These are phyloP conservation scores for Suillus subluteus DNA, from an alignment of 768 basidiomycete species.

Conservation along the genomic window DNA sequence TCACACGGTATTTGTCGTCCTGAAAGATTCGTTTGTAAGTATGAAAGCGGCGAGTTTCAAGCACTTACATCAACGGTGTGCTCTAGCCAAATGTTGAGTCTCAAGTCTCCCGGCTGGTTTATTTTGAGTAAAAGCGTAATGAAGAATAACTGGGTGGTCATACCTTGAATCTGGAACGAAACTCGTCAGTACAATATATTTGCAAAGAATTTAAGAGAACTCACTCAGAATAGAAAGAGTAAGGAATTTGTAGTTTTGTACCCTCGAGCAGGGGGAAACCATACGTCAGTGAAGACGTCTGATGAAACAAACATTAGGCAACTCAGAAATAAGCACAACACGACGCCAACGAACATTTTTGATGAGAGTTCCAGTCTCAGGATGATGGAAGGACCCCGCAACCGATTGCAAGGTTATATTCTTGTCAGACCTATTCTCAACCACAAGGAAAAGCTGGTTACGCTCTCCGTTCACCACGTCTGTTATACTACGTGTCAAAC, in stretches of 20 bases:
- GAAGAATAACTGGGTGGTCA: neutral
- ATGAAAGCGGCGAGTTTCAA: neutral
- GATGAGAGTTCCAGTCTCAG: constrained; percentile 62
- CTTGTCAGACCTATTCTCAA: constrained; percentile 77
- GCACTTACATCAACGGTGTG: constrained; percentile 60
- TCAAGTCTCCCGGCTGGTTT: constrained; percentile 71
- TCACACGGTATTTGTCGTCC: constrained; percentile 62
- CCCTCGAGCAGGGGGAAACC: constrained; percentile 55
- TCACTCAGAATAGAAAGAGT: constrained; percentile 81
- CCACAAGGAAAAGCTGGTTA: constrained; percentile 62
- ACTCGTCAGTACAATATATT: constrained; percentile 18
- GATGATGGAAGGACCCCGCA: constrained; percentile 68
- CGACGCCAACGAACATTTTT: constrained; percentile 63
- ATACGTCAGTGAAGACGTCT: constrained; percentile 66
- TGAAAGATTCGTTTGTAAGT: constrained; percentile 26
- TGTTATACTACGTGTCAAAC: constrained; percentile 32
- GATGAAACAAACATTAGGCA: constrained; percentile 8
- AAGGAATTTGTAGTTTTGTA: constrained; percentile 68
- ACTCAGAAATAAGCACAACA: neutral
- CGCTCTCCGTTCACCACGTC: constrained; percentile 85
- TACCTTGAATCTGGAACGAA: constrained; percentile 62
- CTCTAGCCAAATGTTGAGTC: constrained; percentile 78
- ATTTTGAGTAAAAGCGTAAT: constrained; percentile 12
- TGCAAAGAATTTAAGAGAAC: constrained; percentile 30
- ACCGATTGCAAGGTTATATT: constrained; percentile 71